Conservation (phyloP, 108 stramenopile species). For the Stephanodiscus triporus region DNA sequence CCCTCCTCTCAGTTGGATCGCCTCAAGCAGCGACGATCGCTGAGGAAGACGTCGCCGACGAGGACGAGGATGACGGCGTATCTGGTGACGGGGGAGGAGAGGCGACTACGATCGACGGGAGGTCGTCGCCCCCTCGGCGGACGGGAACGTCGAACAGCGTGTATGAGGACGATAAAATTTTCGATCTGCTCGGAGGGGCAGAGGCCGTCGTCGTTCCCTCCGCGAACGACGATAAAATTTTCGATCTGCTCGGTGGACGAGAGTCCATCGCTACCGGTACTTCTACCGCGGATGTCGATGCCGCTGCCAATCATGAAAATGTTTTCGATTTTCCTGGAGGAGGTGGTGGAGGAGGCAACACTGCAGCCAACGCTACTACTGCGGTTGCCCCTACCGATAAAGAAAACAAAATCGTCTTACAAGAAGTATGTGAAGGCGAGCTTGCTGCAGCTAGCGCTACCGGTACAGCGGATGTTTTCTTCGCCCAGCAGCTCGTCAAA, state of each 20-base stretch:
- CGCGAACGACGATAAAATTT: neutral
- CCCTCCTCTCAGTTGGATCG: neutral
- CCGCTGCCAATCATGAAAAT: neutral
- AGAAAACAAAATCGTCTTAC: neutral
- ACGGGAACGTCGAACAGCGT: neutral
- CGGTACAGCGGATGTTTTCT: neutral
- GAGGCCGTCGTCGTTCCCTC: neutral
- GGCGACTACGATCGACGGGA: neutral
- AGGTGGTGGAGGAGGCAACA: too few species aligned
- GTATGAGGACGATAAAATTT: neutral
- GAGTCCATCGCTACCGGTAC: too few species aligned
- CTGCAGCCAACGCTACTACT: neutral
- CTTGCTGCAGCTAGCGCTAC: neutral
- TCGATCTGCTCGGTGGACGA: neutral
- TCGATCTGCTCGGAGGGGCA: neutral
- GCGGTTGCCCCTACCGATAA: neutral
- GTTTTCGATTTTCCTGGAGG: too few species aligned
- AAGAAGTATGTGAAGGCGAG: neutral
- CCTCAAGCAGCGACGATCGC: neutral
- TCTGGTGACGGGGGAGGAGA: neutral
- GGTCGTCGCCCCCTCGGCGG: neutral
- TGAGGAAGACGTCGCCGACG: neutral
- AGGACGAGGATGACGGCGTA: constrained; percentile 5
- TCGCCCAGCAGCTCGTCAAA: neutral
- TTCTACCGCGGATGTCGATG: neutral